Percentiles rank a stretch among this genome's conserved stretches.
These are phyloP conservation scores for Vitis hybrid DNA, from an alignment of 177 flowering plant species.

Conservation along the genomic window DNA sequence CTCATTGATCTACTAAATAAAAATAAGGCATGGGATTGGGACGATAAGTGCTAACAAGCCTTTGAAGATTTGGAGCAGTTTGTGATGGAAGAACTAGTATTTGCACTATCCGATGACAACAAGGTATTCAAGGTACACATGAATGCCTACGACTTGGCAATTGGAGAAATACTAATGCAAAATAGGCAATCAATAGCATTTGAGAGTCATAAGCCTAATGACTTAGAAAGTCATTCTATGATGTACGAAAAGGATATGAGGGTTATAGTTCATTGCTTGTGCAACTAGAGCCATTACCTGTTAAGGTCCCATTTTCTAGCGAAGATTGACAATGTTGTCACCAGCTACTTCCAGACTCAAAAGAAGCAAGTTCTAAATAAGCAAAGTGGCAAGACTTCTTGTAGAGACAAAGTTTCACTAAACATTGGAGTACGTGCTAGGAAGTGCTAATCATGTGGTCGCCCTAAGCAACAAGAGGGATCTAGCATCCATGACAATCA, in stretches of 20 bases:
- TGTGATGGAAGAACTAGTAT: not conserved
- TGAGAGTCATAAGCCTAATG: not conserved
- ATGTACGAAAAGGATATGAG: not conserved
- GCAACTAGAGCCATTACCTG: not conserved
- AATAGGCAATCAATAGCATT: not conserved
- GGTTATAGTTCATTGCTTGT: not conserved
- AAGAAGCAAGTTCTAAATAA: not conserved
- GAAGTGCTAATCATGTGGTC: not conserved
- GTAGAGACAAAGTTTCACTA: not conserved
- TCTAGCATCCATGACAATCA: too few relatives aligned
- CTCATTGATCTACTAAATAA: not conserved
- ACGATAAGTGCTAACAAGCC: not conserved
- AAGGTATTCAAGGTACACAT: not conserved
- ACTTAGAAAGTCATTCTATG: not conserved
- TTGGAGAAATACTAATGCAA: not conserved
- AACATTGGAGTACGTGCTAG: not conserved
- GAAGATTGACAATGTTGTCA: not conserved
- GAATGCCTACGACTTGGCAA: not conserved
- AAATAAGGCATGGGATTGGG: not conserved
- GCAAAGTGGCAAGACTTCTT: conserved; percentile 4
- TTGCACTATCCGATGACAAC: too few relatives aligned
- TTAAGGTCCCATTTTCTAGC: not conserved
- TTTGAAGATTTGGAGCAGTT: not conserved
- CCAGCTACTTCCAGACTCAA: not conserved
- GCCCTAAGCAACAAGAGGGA: not conserved